These are phyloP conservation scores for Metschnikowia lochheadii DNA, from an alignment of 805 yeast genomes.

Conservation along the genomic window DNA sequence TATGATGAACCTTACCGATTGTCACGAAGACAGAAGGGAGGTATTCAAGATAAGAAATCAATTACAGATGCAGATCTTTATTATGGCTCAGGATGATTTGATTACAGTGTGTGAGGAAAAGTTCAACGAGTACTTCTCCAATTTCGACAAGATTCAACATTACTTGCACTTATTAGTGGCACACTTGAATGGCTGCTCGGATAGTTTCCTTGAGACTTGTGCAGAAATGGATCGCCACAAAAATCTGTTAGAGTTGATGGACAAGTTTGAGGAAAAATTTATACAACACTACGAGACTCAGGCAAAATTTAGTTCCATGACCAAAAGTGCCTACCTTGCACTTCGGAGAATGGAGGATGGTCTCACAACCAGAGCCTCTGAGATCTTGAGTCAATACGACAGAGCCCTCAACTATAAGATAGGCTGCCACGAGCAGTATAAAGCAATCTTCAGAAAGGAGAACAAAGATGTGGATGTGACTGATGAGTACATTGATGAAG, in stretches of 20 bases:
- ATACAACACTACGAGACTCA: neutral
- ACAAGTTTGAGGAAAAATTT: neutral
- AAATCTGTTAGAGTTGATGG: neutral
- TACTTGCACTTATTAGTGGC: constrained; percentile 1
- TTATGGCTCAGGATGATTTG: neutral
- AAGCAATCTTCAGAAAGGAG: neutral
- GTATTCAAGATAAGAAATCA: neutral
- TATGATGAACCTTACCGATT: neutral
- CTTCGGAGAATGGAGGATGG: neutral
- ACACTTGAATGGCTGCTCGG: neutral
- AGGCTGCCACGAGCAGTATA: neutral
- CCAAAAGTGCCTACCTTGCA: neutral
- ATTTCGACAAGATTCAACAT: neutral
- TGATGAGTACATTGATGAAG: neutral
- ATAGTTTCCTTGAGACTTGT: neutral
- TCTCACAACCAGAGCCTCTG: neutral
- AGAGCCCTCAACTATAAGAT: neutral
- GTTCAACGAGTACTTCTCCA: neutral
- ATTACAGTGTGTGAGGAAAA: neutral
- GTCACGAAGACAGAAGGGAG: neutral
- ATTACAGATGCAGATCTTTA: neutral
- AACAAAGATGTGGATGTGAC: neutral
- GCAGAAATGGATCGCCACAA: neutral
- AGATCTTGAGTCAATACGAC: neutral
- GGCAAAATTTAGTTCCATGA: neutral